Base-by-base conservation (phyloP, 1,284 basidiomycete genomes). In the Trichosporon asahii region DNA sequence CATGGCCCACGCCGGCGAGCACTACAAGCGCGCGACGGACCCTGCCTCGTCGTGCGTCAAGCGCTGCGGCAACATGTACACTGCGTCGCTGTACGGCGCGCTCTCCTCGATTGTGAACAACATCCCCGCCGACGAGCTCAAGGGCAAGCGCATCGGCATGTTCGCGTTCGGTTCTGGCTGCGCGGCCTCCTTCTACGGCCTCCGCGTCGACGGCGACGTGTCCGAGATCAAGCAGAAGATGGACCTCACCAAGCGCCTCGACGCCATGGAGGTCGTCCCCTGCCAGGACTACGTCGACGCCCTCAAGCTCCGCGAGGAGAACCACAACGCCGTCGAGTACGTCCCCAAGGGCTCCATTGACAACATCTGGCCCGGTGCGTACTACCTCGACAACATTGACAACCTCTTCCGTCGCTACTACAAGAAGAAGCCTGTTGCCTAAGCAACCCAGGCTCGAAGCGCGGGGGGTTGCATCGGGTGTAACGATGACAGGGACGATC, bases 31-130 rank as follows among this genome's bases (percentile, higher is more conserved):
- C 73, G 89, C 90, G 78, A 90, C 93, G 29, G 88, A 89, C 72
- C 91, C 92, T 6, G 88, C 86, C 29, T 93, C 94, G 88, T 88
- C 89, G 73, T 91, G 90, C 85, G 93, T 93, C 66, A 89, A 89
- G 81, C 90, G 93, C 67, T 89, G 95, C 79, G 96, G 96, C 18
- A 98, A 99, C 89, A 97, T 96, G 92, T 98, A 99, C 88, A 95
- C 96, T 25, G 96, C 91, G n/a, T 95, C 94, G 60, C 87, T 99
- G 31, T 98, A 96, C 82, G 94, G 94, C 69, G 95, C 93, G 75
- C 89, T 99, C 71, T 92, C 94, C 40, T 93, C 90, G 15, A 85
- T 96, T 40, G 80, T 97, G 64, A 88, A 91, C 66, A 86, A 87
- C 60, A 88, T 91, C 57, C 88, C 89, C 75, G 89, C 91, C 8